These are phyloP conservation scores for Ophiocordyceps camponoti-saundersi DNA, from an alignment of 2,329 filamentous ascomycete genomes.

Conservation along the genomic window DNA sequence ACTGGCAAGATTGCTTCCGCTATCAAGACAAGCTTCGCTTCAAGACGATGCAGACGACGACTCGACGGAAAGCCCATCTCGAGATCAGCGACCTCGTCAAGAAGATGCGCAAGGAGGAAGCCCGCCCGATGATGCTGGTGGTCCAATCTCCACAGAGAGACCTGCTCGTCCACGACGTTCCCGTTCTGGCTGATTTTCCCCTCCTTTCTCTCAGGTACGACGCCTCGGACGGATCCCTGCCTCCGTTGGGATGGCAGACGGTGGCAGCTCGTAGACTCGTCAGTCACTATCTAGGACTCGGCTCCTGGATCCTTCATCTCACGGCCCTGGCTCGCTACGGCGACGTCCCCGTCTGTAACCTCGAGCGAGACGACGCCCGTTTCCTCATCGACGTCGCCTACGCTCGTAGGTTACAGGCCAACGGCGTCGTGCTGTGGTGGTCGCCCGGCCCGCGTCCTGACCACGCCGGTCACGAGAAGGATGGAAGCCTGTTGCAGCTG, in stretches of 20 bases:
- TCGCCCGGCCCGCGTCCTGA: constrained; percentile 74
- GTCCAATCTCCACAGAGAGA: constrained; percentile 79
- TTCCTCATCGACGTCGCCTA: constrained; percentile 96
- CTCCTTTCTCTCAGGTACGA: constrained; percentile 69
- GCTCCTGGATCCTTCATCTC: constrained; percentile 79
- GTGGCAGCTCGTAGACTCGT: constrained; percentile 77
- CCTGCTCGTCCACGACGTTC: constrained; percentile 69
- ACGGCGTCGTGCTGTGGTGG: constrained; percentile 96
- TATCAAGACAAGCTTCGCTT: constrained; percentile 81
- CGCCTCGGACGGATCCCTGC: constrained; percentile 67
- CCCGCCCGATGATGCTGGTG: constrained; percentile 64
- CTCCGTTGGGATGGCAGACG: constrained; percentile 83
- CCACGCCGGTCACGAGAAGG: constrained; percentile 88
- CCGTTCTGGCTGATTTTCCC: constrained; percentile 69
- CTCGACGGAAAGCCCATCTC: constrained; percentile 72
- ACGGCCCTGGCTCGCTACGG: constrained; percentile 80
- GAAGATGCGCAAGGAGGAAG: constrained; percentile 76
- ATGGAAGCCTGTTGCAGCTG: constrained; percentile 59
- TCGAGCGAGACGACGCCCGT: constrained; percentile 84
- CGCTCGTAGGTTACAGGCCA: constrained; percentile 73
- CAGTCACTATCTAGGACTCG: constrained; percentile 81
- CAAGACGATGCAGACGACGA: constrained; percentile 75
- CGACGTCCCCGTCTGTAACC: constrained; percentile 84
- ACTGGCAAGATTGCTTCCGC: constrained; percentile 65
- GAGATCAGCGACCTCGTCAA: constrained; percentile 80